phyloP scores from a whole-genome alignment of 768 basidiomycete species.

The Collybia nuda region DNA sequence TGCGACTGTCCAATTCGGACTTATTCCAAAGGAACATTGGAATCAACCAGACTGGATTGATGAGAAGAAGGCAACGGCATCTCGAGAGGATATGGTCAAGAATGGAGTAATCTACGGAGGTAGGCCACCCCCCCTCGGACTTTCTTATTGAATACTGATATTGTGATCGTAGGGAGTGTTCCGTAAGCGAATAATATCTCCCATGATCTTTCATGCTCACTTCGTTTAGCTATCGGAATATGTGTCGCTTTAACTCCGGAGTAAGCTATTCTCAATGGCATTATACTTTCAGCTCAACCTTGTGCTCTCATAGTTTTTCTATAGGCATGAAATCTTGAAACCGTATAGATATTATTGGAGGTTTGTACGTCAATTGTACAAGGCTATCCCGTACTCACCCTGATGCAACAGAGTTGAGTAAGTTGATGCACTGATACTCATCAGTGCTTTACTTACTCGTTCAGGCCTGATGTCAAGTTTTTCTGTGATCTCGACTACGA shows the following conservation, averaged over 20 bases:
- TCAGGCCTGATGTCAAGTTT: slow-evolving; percentile 80
- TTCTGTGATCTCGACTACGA: slow-evolving; percentile 89
- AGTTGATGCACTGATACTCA: slow-evolving; percentile 13
- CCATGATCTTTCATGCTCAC: neutral
- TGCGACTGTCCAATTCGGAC: slow-evolving; percentile 66
- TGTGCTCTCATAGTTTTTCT: slow-evolving; percentile 67
- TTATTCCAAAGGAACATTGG: slow-evolving; percentile 82
- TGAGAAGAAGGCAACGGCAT: slow-evolving; percentile 62
- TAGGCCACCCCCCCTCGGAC: slow-evolving; percentile 20
- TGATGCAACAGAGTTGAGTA: slow-evolving; percentile 41
- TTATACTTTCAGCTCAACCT: neutral
- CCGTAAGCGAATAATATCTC: slow-evolving; percentile 47
- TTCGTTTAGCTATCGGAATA: slow-evolving; percentile 73
- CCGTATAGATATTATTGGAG: slow-evolving; percentile 88
- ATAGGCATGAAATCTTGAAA: slow-evolving; percentile 76
- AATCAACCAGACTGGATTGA: slow-evolving; percentile 80
- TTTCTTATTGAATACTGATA: slow-evolving; percentile 2
- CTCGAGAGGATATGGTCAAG: slow-evolving; percentile 70
- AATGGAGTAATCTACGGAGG: slow-evolving; percentile 69
- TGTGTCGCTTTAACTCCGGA: slow-evolving; percentile 96
- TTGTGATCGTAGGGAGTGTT: slow-evolving; percentile 58
- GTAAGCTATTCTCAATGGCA: slow-evolving; percentile 41
- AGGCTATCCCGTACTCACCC: neutral
- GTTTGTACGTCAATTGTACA: slow-evolving; percentile 18
- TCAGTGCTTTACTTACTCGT: slow-evolving; percentile 4